These are phyloP conservation scores for Globisporangium irregulare DNA, from an alignment of 352 stramenopile species.

Conservation along the genomic window DNA sequence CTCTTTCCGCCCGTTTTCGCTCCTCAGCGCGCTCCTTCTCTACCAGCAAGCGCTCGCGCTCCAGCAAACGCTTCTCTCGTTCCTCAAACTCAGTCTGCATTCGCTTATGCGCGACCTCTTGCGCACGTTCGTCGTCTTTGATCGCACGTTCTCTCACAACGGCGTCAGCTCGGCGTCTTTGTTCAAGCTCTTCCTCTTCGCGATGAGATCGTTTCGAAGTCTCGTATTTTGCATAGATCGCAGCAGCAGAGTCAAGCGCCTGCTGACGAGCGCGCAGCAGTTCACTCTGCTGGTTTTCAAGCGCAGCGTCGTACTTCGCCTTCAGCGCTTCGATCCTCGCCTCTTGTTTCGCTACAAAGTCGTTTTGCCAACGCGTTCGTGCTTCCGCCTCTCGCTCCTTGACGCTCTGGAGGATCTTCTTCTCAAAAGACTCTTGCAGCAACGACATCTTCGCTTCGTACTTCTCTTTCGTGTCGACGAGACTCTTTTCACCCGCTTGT, in stretches of 20 bases:
- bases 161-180: constrained; percentile 26
- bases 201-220: constrained; percentile 26
- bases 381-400: constrained; percentile 62
- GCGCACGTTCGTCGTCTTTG: constrained; percentile 36
- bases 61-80: constrained; percentile 45
- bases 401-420: constrained; percentile 45
- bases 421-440: constrained; percentile 43
- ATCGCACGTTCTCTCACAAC: constrained; percentile 31
- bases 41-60: constrained; percentile 39
- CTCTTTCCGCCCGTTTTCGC: constrained; percentile 20
- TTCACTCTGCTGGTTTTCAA: constrained; percentile 58
- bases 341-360: constrained; percentile 70
- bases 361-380: constrained; percentile 62
- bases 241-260: constrained; percentile 42
- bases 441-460: constrained; percentile 52
- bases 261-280: constrained; percentile 47
- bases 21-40: constrained; percentile 47
- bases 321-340: constrained; percentile 63
- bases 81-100: constrained; percentile 53
- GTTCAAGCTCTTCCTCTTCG: constrained; percentile 40
- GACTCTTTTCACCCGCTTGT: constrained; percentile 19
- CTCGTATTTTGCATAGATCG: constrained; percentile 50
- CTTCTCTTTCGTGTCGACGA: constrained; percentile 34
- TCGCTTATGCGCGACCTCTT: constrained; percentile 34
- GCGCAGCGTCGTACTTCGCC: constrained; percentile 60